These are phyloP conservation scores for Mortierella hygrophila DNA, from an alignment of 192 early-diverging fungal genomes.

Conservation along the genomic window DNA sequence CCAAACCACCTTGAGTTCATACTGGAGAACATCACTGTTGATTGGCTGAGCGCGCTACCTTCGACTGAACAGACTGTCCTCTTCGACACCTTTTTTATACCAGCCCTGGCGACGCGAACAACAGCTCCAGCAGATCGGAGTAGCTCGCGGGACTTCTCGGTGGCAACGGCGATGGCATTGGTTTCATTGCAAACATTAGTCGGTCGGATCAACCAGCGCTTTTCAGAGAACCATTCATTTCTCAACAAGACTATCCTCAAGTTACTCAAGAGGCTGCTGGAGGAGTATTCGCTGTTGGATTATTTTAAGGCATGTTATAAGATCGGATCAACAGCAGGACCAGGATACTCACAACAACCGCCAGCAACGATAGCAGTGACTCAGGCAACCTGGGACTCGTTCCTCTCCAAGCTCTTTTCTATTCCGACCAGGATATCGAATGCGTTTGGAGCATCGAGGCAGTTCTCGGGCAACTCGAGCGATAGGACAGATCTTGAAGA, in stretches of 20 bases:
- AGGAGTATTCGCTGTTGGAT: conserved; percentile 16
- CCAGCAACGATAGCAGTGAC: not conserved
- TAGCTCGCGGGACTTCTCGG: not conserved
- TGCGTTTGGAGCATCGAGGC: conserved; percentile 17
- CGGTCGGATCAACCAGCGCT: conserved; percentile 22
- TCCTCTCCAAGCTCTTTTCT: conserved; percentile 38
- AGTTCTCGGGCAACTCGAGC: not conserved
- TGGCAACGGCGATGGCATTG: not conserved
- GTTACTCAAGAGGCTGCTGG: conserved; percentile 17
- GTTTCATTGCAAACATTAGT: conserved; percentile 37
- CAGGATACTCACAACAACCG: not conserved
- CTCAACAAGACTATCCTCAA: conserved; percentile 39
- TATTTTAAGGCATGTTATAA: conserved; percentile 11
- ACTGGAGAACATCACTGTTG: conserved; percentile 37
- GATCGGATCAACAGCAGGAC: not conserved
- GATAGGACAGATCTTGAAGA: conserved; percentile 9
- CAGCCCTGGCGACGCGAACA: not conserved
- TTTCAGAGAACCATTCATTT: conserved; percentile 46
- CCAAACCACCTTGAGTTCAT: conserved; percentile 42
- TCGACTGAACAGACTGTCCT: conserved; percentile 23
- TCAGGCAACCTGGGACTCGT: conserved; percentile 30
- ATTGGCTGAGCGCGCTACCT: conserved; percentile 42
- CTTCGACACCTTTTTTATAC: conserved; percentile 42
- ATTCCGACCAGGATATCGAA: conserved; percentile 43
- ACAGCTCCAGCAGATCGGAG: not conserved